Evolutionary conservation across 257 asterid species (phyloP).

Genomic region (Plantago elongata): DNA sequence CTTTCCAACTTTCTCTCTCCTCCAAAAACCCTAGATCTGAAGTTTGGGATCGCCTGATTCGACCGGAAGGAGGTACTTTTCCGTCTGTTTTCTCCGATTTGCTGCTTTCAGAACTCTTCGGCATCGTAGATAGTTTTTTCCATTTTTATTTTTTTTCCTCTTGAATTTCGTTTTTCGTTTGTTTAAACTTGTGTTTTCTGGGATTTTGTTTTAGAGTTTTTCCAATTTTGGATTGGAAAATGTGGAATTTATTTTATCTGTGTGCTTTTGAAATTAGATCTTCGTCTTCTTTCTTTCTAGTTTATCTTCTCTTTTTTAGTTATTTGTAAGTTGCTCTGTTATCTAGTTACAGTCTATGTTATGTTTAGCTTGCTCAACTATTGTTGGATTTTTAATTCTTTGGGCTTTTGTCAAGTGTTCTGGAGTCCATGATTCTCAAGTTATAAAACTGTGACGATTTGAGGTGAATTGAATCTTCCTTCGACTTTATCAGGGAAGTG

Average conservation of each 20-base stretch:
- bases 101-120: conserved; percentile 11
- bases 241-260: background rate
- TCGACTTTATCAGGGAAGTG: no score
- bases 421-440: background rate
- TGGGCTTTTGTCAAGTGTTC: background rate
- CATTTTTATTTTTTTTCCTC: background rate
- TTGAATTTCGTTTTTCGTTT: background rate
- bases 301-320: background rate
- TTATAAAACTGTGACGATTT: background rate
- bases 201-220: background rate
- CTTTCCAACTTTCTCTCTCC: conserved; percentile 25
- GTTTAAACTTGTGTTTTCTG: background rate
- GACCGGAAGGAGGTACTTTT: conserved; percentile 2
- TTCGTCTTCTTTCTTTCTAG: background rate
- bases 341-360: conserved; percentile 1
- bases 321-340: background rate
- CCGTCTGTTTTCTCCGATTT: conserved; percentile 16
- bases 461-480: no score
- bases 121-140: conserved; percentile 10
- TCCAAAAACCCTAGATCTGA: conserved; percentile 61
- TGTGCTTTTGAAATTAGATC: conserved; percentile 18
- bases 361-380: background rate
- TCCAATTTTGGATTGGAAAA: background rate
- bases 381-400: no score
- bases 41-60: conserved; percentile 34